A percentile compares a stretch with the other conserved stretches of the same genome.
Evolutionary conservation across 768 basidiomycete genomes (phyloP).

Genomic region (Russula ochroleuca): DNA sequence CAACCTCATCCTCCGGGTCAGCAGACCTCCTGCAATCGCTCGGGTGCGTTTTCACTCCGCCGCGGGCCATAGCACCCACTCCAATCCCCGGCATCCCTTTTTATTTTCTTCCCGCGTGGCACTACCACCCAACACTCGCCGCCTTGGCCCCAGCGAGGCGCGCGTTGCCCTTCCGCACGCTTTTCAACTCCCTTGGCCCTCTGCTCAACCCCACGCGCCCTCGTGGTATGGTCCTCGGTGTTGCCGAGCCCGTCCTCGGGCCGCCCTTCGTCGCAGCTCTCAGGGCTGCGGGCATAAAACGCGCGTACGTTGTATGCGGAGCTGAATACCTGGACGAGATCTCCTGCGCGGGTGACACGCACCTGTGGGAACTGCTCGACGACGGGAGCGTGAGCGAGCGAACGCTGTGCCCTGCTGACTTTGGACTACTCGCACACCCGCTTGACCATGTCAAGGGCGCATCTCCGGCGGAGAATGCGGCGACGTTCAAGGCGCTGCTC

Average conservation of each 20-base stretch:
- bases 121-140: slow-evolving; percentile 87
- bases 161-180: slow-evolving; percentile 86
- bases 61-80: slow-evolving; percentile 47
- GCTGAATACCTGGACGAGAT: slow-evolving; percentile 92
- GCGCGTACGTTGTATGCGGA: slow-evolving; percentile 92
- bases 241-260: slow-evolving; percentile 79
- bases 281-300: slow-evolving; percentile 64
- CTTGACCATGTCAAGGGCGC: slow-evolving; percentile 68
- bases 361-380: slow-evolving; percentile 69
- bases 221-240: slow-evolving; percentile 85
- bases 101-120: slow-evolving; percentile 88
- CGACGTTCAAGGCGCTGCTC: slow-evolving; percentile 62
- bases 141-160: slow-evolving; percentile 80
- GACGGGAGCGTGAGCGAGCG: slow-evolving; percentile 61
- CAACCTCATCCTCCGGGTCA: slow-evolving; percentile 91
- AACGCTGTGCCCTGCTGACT: slow-evolving; percentile 63
- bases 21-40: slow-evolving; percentile 88
- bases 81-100: slow-evolving; percentile 71
- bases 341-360: slow-evolving; percentile 86
- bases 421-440: slow-evolving; percentile 72
- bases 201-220: slow-evolving; percentile 89
- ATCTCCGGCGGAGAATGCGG: slow-evolving; percentile 76
- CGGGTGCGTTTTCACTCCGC: slow-evolving; percentile 67
- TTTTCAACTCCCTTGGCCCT: slow-evolving; percentile 95
- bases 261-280: slow-evolving; percentile 74